Percentiles rank a stretch among this genome's conserved stretches.
These are phyloP conservation scores for Tuctoria greenei DNA, from an alignment of 176 grass and related monocot genomes.

Conservation along the genomic window DNA sequence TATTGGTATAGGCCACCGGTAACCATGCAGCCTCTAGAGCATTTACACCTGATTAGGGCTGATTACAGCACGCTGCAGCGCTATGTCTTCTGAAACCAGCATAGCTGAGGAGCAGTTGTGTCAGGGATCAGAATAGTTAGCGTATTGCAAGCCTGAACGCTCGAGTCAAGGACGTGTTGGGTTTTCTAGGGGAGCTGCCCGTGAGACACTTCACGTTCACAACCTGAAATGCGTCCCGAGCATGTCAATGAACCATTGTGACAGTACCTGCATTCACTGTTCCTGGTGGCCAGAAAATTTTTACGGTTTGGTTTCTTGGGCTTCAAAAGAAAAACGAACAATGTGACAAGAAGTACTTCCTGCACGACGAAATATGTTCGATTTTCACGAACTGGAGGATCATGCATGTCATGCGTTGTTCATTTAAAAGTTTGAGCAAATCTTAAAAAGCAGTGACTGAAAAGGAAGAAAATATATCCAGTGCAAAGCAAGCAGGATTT, in stretches of 20 bases:
- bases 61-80: conserved; percentile 27
- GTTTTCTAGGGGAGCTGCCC: conserved; percentile 9
- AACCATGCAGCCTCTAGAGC: background rate
- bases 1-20: background rate
- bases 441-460: background rate
- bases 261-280: too few relatives aligned
- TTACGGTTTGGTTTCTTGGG: too few relatives aligned
- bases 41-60: conserved; percentile 30
- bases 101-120: conserved; percentile 18
- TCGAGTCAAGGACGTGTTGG: background rate
- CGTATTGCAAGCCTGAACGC: conserved; percentile 1
- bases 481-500: conserved; percentile 25
- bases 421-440: background rate
- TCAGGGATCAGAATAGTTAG: conserved; percentile 35
- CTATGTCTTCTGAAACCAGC: conserved; percentile 14
- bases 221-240: too few relatives aligned
- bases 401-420: background rate
- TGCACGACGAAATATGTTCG: background rate
- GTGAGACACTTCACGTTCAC: background rate
- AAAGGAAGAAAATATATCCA: background rate
- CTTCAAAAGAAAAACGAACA: background rate
- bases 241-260: too few relatives aligned
- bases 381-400: background rate
- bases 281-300: too few relatives aligned
- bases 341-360: background rate